Evolutionary conservation across 75 land plant genomes (phyloP), one percentile per base, ranked within the genome.

Genomic region (Gnetum montanum): DNA sequence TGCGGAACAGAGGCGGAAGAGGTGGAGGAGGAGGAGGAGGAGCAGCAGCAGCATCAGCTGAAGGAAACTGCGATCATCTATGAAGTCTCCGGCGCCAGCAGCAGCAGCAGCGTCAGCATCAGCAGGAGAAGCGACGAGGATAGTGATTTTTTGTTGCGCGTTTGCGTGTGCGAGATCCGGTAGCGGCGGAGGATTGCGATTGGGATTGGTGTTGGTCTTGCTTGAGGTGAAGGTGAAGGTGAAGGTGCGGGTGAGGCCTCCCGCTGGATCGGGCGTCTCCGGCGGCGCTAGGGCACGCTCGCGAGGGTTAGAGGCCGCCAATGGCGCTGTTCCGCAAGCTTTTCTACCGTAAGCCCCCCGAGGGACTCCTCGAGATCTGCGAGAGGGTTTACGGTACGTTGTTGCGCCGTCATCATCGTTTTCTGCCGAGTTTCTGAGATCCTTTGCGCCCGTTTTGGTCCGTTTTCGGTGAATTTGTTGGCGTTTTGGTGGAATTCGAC

Each of bases 311-410:
- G 40, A 1, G 6, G 47, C 30, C 24, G 16, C 0, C 48, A 55
- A 94, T 94, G 98, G 82, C 98, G 64, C 74, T 94, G 74, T 86
- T 94, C 62, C 73, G 85, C 46, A 58, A 88, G 58, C 77, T 90
- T 59, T 90, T 90, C 64, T 90, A 80, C 65, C 66, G 91, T 67
- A 92, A 88, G 71, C 98, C 98, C 44, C 96, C 98, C 37, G 98
- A 94, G 79, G 85, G 85, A 33, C 96, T 94, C 34, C 81, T 94
- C 10, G 98, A 94, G 64, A 83, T 94, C 70, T 72, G 85, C 13
- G 98, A 94, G 70, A 50, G 88, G 4, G 88, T 94, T 23, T 90
- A 82, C 58, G 98, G 98, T 94, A 67, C 2, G 50, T 10, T 27
- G n/a, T n/a, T n/a, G n/a, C n/a, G n/a, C n/a, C n/a, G n/a, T n/a